Base-by-base conservation (phyloP, 768 basidiomycete genomes). In the Lentinula detonsa region DNA sequence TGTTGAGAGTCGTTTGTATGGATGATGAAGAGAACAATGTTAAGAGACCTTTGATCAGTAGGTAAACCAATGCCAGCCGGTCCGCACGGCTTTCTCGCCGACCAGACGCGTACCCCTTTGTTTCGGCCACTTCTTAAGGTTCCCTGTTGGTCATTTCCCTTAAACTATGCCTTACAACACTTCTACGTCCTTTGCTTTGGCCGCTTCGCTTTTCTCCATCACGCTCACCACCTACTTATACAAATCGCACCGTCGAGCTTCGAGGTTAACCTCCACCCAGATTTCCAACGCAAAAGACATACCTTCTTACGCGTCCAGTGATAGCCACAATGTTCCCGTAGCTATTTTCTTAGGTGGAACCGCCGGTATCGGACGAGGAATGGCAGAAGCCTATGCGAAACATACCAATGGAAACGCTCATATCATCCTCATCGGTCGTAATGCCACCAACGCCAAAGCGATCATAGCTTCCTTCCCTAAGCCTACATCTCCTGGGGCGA, bases 371-470 rank as follows among this genome's bases (percentile, higher is more conserved):
- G 76, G 76, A 23, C 65, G 70, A 39, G 74, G 67, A 18, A 69
- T 69, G 50, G 74, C 75, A 0, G 64, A 69, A 53, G 65, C 69
- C 16, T 73, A 75, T 57, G 73, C 74, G 5, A 62, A 65, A 18
- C 63, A 71, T 64, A 71, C 73, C 9, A 69, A 73, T 48, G 74
- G 75, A 49, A 70, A 73, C 61, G 69, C 72, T 23, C 72, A 76
- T 59, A 74, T 76, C 64, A 67, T 76, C 56, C 61, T 76, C 53
- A 63, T 70, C 49, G 75, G 75, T 5, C 69, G 73, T 59, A 74
- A 74, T 64, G 64, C 68, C 45, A 62, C 61, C 23, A 70, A 73
- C 15, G 75, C 73, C 5, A 65, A 74, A 51, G 42, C 58, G 28
- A 66, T 71, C 67, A 72, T 76, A 62, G 66, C 67, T 7, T 57